Conservation (phyloP, 2,329 filamentous ascomycete species). For the Cladosporium sp. region DNA sequence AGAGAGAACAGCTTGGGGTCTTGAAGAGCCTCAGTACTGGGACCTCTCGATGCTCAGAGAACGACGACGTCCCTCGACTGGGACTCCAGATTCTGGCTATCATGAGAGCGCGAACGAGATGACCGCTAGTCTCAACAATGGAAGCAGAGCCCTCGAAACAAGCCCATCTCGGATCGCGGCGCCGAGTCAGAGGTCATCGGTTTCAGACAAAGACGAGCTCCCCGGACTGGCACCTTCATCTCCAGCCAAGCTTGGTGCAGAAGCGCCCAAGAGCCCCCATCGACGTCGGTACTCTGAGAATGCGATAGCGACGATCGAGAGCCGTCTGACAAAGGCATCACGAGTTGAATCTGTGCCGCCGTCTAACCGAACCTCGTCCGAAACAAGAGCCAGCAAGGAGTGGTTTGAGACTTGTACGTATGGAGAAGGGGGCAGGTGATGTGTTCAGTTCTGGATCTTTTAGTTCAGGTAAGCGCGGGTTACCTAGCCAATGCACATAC, state of each 20-base stretch:
- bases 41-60: conserved; percentile 34
- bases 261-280: conserved; percentile 17
- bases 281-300: conserved; percentile 33
- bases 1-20: background rate
- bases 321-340: background rate
- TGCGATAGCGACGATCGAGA: conserved; percentile 23
- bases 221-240: conserved; percentile 21
- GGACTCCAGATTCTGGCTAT: conserved; percentile 32
- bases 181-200: conserved; percentile 19
- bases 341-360: conserved; percentile 7
- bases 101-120: conserved; percentile 23
- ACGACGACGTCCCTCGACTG: conserved; percentile 24
- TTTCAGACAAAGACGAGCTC: conserved; percentile 21
- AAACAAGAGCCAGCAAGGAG: conserved; percentile 18
- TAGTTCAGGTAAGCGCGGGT: background rate
- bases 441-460: background rate
- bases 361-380: conserved; percentile 7
- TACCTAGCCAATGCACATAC: conserved; percentile 2
- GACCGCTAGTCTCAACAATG: background rate
- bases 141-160: background rate
- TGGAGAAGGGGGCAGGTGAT: background rate
- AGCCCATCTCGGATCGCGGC: background rate
- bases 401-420: background rate
- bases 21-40: conserved; percentile 30
- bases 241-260: conserved; percentile 21